These are phyloP conservation scores for Lecanoromycetidae sp. DNA, from an alignment of 2,329 filamentous ascomycete species.

Conservation along the genomic window DNA sequence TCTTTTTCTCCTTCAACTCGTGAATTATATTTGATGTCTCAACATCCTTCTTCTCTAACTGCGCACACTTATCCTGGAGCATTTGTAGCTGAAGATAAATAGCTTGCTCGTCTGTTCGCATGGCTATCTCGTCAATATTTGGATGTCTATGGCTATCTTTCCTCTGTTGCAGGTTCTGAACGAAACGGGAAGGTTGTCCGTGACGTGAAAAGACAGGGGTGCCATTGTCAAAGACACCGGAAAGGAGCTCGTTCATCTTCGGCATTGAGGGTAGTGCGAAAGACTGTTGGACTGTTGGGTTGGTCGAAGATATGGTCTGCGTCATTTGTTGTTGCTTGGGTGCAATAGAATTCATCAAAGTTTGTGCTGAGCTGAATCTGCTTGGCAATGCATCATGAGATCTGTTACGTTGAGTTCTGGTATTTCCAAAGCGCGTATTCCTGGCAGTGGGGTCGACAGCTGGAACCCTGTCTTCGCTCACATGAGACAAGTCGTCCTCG, in stretches of 20 bases:
- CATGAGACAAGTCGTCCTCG: slow-evolving; percentile 40
- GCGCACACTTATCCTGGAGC: slow-evolving; percentile 44
- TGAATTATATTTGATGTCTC: slow-evolving; percentile 38
- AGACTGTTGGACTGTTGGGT: slow-evolving; percentile 44
- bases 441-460: slow-evolving; percentile 32
- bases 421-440: slow-evolving; percentile 44
- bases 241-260: slow-evolving; percentile 50
- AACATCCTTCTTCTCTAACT: slow-evolving; percentile 44
- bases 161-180: slow-evolving; percentile 30
- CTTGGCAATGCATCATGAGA: slow-evolving; percentile 25
- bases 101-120: slow-evolving; percentile 51
- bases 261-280: slow-evolving; percentile 50
- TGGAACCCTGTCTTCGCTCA: slow-evolving; percentile 39
- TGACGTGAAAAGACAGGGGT: slow-evolving; percentile 13
- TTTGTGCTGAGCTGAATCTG: slow-evolving; percentile 14
- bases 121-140: slow-evolving; percentile 39
- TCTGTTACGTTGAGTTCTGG: slow-evolving; percentile 30
- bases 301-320: slow-evolving; percentile 15
- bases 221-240: slow-evolving; percentile 36
- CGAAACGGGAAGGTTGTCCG: slow-evolving; percentile 36
- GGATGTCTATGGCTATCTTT: neutral
- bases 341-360: neutral
- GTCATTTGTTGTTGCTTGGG: neutral
- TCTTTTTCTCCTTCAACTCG: slow-evolving; percentile 41
- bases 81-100: slow-evolving; percentile 49